A percentile compares a stretch with the other conserved stretches of the same genome.
Evolutionary conservation across 108 stramenopile genomes (phyloP).

Genomic region (Cyclotella distinguenda): DNA sequence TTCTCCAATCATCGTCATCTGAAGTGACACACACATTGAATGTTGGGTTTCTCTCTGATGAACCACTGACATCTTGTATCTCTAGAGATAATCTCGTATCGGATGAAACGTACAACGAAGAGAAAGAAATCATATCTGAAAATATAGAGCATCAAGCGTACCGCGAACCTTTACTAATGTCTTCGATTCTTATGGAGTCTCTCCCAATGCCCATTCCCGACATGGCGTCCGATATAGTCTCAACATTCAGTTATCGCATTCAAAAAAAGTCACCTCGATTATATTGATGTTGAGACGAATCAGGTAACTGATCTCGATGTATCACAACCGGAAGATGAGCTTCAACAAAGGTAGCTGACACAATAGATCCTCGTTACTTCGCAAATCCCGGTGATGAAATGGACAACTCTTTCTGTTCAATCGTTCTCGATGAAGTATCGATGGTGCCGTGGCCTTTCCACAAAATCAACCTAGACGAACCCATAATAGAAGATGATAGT

Average conservation of each 20-base stretch:
- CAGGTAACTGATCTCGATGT: background rate
- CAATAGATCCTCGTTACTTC: conserved; percentile 36
- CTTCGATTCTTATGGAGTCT: conserved; percentile 23
- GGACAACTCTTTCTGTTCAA: conserved; percentile 35
- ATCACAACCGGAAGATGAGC: conserved; percentile 13
- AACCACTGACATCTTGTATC: too few species aligned
- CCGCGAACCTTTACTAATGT: conserved; percentile 39
- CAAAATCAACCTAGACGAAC: conserved; percentile 28
- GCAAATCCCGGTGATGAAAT: conserved; percentile 3
- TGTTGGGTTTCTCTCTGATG: too few species aligned
- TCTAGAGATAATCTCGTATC: too few species aligned
- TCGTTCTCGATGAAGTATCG: conserved; percentile 44
- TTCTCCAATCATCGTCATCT: too few species aligned
- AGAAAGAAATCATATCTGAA: too few species aligned
- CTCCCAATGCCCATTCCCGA: conserved; percentile 36
- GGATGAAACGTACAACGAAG: too few species aligned
- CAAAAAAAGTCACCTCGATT: conserved; percentile 23
- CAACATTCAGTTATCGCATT: conserved; percentile 35
- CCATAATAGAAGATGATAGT: conserved; percentile 21
- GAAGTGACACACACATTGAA: too few species aligned
- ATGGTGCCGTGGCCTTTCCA: conserved; percentile 50
- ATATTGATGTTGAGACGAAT: background rate
- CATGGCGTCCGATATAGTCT: conserved; percentile 7
- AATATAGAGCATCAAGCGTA: background rate
- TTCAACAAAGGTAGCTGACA: conserved; percentile 18